phyloP scores from a whole-genome alignment of 2,329 filamentous ascomycete species.

The Didymella glomerata region DNA sequence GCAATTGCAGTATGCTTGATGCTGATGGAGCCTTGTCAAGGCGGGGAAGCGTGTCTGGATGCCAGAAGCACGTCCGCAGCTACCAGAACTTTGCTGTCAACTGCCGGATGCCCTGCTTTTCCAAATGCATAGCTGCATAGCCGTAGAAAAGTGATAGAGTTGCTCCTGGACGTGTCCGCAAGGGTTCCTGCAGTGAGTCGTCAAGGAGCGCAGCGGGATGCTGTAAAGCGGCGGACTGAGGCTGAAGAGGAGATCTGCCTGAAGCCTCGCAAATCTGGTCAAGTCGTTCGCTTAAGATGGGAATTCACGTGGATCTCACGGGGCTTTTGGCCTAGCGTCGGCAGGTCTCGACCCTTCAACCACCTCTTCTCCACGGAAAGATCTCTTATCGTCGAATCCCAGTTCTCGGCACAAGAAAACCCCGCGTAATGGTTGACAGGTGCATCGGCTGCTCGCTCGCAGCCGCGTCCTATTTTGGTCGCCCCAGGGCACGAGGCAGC shows the following conservation, averaged over 20 bases:
- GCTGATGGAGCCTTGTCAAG: slow-evolving; percentile 1
- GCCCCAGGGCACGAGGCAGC: slow-evolving; percentile 8
- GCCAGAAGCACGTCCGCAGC: slow-evolving; percentile 5
- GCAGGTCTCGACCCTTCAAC: slow-evolving; percentile 9
- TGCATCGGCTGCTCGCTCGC: neutral
- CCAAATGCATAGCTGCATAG: neutral
- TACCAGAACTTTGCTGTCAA: neutral
- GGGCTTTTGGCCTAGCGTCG: slow-evolving; percentile 5
- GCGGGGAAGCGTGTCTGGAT: neutral
- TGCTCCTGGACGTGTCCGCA: neutral
- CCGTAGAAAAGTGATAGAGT: neutral
- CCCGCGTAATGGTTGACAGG: slow-evolving; percentile 4
- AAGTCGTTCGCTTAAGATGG: slow-evolving; percentile 6
- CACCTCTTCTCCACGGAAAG: slow-evolving; percentile 8
- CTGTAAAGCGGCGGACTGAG: slow-evolving; percentile 15
- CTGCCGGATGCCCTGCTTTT: neutral
- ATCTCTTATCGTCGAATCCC: slow-evolving; percentile 1
- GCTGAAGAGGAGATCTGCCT: slow-evolving; percentile 5
- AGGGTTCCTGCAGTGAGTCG: neutral
- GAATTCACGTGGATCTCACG: neutral
- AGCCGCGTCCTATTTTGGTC: slow-evolving; percentile 6
- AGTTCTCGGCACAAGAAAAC: slow-evolving; percentile 7
- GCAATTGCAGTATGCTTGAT: neutral
- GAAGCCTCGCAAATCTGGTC: slow-evolving; percentile 6
- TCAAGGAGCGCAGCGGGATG: neutral